Evolutionary conservation across 2,329 filamentous ascomycete genomes (phyloP), one percentile per base, ranked within the genome.

Genomic region (Talaromyces sp.): DNA sequence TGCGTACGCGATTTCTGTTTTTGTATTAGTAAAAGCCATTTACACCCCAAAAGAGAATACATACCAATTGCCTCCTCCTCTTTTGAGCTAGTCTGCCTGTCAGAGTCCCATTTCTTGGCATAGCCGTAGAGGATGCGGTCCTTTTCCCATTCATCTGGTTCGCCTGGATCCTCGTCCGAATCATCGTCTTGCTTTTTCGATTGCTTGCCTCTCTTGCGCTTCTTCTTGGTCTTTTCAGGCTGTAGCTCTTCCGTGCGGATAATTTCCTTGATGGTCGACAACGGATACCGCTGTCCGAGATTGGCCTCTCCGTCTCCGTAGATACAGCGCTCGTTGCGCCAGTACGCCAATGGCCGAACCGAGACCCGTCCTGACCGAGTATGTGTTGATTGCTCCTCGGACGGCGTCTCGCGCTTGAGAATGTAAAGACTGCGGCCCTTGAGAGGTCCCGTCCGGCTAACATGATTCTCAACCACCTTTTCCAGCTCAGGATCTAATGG

Each of bases 321-420:
- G 24, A 91, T 84, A 53, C 89, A 85, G 58, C 84, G 85, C 72
- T 98, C 93, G 65, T 92, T 92, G 68, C 87, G 87, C 93, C 93
- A 98, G 71, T 84, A 96, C 27, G 90, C 86, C 35, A 97, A 77
- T 0, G 93, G 95, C 62, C 86, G 85, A 63, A 91, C 87, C 10
- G 90, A 91, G 57, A 86, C 85, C 60, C 95, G 86, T 2, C 91
- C 93, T 13, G 89, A 93, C 58, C 91, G 87, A n/a, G 83, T 84
- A 56, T 88, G 90, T 51, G 81, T 83, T 31, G 80, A 80, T 63
- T 84, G 78, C 27, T 76, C 79, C 58, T 86, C 81, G 1, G 78
- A 73, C n/a, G 81, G 79, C 13, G 75, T 77, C 67, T 83, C 81
- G 52, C 79, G 76, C 62, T 80, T 79, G 53, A 82, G 72, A 55